Base-by-base conservation (phyloP, 495 filamentous ascomycete species). In the Hypoxylon trugodes region DNA sequence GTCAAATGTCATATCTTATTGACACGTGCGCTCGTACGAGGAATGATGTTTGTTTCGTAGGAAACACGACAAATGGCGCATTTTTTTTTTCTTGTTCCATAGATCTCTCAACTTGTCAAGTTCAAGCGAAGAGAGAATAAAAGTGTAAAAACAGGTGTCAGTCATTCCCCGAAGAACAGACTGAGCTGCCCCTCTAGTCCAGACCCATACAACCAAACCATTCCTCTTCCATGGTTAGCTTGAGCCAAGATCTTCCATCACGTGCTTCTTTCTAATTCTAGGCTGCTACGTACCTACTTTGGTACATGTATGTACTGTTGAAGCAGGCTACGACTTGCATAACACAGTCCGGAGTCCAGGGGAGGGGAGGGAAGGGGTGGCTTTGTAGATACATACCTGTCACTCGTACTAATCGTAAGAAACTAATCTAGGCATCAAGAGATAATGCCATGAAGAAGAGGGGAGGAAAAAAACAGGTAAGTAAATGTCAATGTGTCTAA, bases 101-200 rank as follows among this genome's bases (percentile, higher is more conserved):
- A 4, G 4, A 5, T 10, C 28, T 30, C 10, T 4, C 10, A 5
- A 10, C 4, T 4, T 5, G 28, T 30, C 10, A 10, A 30, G 28
- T 30, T 30, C 5, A 10, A 16, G 32, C 1, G 18, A 7, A 9
- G n/a, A 1, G 19, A n/a, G 43, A 30, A 28, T 6, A 33, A 40
- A 64, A 58, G 61, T 53, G 48, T 30, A 65, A 65, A 65, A 65
- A 65, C 46, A 54, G 38, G 36, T 22, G 50, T 30, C 28, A 30
- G 28, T 30, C 28, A 30, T n/a, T n/a, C n/a, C n/a, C n/a, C n/a
- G n/a, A n/a, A n/a, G n/a, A n/a, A n/a, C n/a, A n/a, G n/a, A n/a
- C n/a, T n/a, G n/a, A n/a, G n/a, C n/a, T n/a, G n/a, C 59, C 59
- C 42, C 35, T 49, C 50, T n/a, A n/a, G n/a, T n/a, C n/a, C n/a